Evolutionary conservation across 2,329 filamentous ascomycete genomes (phyloP), one percentile per base, ranked within the genome.

Genomic region (Ceratocystis eucalypticola): DNA sequence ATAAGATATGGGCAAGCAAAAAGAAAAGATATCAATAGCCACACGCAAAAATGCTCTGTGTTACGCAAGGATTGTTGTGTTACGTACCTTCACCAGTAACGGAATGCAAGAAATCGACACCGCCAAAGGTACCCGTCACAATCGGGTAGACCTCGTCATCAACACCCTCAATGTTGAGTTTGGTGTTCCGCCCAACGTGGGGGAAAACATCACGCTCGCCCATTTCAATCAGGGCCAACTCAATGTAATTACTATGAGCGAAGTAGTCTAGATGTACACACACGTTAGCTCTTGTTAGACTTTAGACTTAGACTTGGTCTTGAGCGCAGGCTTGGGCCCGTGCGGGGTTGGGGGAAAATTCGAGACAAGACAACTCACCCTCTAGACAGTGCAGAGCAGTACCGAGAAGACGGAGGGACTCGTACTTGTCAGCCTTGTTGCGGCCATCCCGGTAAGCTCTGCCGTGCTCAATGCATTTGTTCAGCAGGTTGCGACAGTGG

Each of bases 231-330:
- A 96, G 80, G 67, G 88, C 89, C 67, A 96, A 83, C 75, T 96
- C 92, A 15, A 82, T 85, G 76, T 96, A 96, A 80, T 96, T 96
- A 74, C 90, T 95, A 77, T 96, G 93, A 17, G 92, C 93, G 65
- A 91, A 87, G 77, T 87, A 97, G 74, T 96, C 92, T 84, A 65
- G 25, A 15, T 30, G 22, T 22, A 50, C 10, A 10, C 5, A 7
- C 7, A 44, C 48, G 55, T 62, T 57, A 66, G 30, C 25, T 33
- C 22, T 37, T 44, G 48, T n/a, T 30, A 12, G 12, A 20, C 33
- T 7, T 17, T 53, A 45, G 22, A 41, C 37, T 41, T 41, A 33
- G 5, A 50, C 17, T 44, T 53, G 6, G 5, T 6, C 30, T 6
- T 4, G 6, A 4, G 53, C 1, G 53, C 22, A 25, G 30, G 3